Evolutionary conservation across 78 protist genomes (phyloP).

Genomic region (Blattamonas nauphoetae): DNA sequence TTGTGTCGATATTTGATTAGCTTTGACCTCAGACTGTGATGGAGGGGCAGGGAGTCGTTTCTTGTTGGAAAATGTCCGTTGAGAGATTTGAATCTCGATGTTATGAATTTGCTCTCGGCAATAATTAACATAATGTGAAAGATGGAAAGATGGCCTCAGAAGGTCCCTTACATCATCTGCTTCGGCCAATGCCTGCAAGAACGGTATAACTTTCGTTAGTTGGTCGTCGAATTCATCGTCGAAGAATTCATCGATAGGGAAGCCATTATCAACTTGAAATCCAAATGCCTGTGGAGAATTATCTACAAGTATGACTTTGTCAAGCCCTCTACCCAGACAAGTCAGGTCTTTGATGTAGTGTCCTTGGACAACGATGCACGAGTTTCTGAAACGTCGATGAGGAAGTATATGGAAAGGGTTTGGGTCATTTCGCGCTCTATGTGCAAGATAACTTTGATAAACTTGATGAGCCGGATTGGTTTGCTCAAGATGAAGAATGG

Average conservation of each 20-base stretch:
- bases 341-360: constrained; percentile 74
- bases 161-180: neutral
- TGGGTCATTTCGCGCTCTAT: neutral
- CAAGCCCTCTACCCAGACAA: constrained; percentile 62
- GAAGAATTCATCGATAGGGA: constrained; percentile 61
- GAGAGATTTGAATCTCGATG: too few relatives aligned
- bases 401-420: neutral
- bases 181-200: neutral
- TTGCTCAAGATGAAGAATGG: neutral
- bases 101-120: too few relatives aligned
- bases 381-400: constrained; percentile 66
- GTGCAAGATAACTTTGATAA: neutral
- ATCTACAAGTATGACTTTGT: constrained; percentile 59
- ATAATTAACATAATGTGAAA: too few relatives aligned
- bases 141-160: neutral
- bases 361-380: constrained; percentile 64
- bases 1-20: too few relatives aligned
- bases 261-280: constrained; percentile 73
- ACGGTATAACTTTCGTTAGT: constrained; percentile 34
- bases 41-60: too few relatives aligned
- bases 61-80: too few relatives aligned
- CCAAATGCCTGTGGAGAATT: constrained; percentile 79
- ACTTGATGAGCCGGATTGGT: neutral
- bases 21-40: too few relatives aligned
- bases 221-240: constrained; percentile 52